phyloP scores from a whole-genome alignment of 805 yeast genomes.

The Wickerhamomyces silvicola region DNA sequence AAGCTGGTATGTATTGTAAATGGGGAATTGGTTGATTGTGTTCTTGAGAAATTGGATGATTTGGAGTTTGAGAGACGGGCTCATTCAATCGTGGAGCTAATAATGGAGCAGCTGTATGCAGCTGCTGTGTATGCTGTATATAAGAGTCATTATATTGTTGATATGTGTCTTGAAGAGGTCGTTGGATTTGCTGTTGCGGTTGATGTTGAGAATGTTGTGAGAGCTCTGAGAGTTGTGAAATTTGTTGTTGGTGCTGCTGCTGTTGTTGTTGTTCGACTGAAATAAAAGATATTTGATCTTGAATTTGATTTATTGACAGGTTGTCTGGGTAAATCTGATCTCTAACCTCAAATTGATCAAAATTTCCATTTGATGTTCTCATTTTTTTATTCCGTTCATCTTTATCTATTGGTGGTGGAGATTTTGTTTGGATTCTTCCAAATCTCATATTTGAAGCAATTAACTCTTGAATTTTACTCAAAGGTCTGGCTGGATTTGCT shows the following conservation, averaged over 20 bases:
- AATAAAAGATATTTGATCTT: not conserved
- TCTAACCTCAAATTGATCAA: slow-evolving; percentile 7
- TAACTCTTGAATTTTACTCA: slow-evolving; percentile 16
- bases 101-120: not conserved
- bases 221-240: not conserved
- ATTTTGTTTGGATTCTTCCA: slow-evolving; percentile 12
- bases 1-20: not conserved
- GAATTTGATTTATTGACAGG: not conserved
- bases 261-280: slow-evolving; percentile 4
- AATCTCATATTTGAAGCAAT: slow-evolving; percentile 18
- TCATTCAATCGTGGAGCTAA: too few species aligned
- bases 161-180: not conserved
- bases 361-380: slow-evolving; percentile 1
- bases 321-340: not conserved
- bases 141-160: slow-evolving; percentile 7
- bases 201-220: slow-evolving; percentile 1
- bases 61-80: slow-evolving; percentile 1
- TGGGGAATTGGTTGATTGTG: not conserved
- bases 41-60: not conserved
- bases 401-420: slow-evolving; percentile 5
- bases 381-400: slow-evolving; percentile 3
- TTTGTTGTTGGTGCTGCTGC: slow-evolving; percentile 3
- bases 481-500: slow-evolving; percentile 21
- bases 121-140: slow-evolving; percentile 3
- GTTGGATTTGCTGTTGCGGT: slow-evolving; percentile 3